Evolutionary conservation across 305 asterid genomes (phyloP).

Genomic region (Fraxinus albicans): DNA sequence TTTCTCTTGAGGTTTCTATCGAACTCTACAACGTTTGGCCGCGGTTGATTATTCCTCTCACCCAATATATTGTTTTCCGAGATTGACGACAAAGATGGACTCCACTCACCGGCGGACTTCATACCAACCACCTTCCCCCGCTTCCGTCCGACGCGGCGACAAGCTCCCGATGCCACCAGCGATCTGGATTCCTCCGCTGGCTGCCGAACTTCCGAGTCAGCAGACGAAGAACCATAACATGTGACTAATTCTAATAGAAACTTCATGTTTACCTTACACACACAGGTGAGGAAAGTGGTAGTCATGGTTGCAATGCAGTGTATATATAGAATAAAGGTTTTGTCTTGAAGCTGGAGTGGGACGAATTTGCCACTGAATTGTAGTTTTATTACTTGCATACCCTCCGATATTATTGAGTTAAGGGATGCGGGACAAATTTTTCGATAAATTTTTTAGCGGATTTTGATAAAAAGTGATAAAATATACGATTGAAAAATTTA

Average conservation of each 20-base stretch:
- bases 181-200: conserved; percentile 29
- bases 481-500: too few species aligned
- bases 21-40: background rate
- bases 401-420: background rate
- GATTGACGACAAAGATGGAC: conserved; percentile 36
- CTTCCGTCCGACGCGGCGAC: background rate
- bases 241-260: conserved; percentile 34
- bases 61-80: conserved; percentile 25
- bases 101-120: conserved; percentile 25
- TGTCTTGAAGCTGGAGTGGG: background rate
- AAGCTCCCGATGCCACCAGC: conserved; percentile 17
- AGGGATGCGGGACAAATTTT: background rate
- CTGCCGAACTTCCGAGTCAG: background rate
- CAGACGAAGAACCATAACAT: conserved; percentile 31
- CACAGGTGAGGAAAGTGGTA: background rate
- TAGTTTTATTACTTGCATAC: background rate
- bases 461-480: too few species aligned
- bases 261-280: conserved; percentile 18
- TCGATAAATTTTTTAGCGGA: too few species aligned
- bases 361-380: background rate
- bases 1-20: conserved; percentile 1
- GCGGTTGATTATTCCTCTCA: conserved; percentile 9
- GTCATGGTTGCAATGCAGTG: background rate
- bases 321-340: background rate
- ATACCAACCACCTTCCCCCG: background rate